Evolutionary conservation across 2,329 filamentous ascomycete species (phyloP), one percentile per base, ranked within the genome.

Genomic region (Helminthosporium solani): DNA sequence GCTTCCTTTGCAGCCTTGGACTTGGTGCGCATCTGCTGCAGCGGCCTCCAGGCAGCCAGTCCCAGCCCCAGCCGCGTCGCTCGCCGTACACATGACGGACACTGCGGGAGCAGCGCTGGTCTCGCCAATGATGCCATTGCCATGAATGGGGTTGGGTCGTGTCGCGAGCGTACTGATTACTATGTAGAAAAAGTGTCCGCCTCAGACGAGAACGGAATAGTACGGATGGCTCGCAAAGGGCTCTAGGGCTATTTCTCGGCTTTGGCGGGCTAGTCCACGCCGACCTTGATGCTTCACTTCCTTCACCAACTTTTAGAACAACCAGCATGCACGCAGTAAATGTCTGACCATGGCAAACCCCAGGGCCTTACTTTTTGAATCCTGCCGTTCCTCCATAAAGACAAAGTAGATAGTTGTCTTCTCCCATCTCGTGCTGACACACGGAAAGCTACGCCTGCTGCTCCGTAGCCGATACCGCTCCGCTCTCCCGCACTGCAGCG

Each of bases 1-100:
- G 58, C 59, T 54, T 66, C 60, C 55, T 73, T 76, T 18, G 71
- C 70, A 34, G 72, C 61, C 61, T 72, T 75, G 45, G 76, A 75
- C 56, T 75, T 73, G 46, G 64, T 71, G 44, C 76, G 70, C 42
- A 71, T 58, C 57, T 77, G 71, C 52, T 58, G 56, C 27, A 54
- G 45, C 35, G 60, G 53, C 39, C 48, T 43, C 59, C 66, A 58
- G 16, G 40, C 54, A 19, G 67, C 60, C 34, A 63, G 39, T 16
- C 53, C 61, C 33, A 64, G 39, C 18, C 53, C 61, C 33, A 64
- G 58, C 47, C 59, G 64, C 49, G 63, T 52, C 49, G 68, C 56
- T 44, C 64, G 53, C 31, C 68, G 63, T 33, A 68, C 50, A 51
- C 70, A 73, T 38, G 68, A 67, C 19, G 63, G 56, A 58, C 71